Percentiles rank a stretch among this genome's conserved stretches.
Evolutionary conservation across 106 monocot genomes (phyloP).

Genomic region (Dendrobium huoshanense): DNA sequence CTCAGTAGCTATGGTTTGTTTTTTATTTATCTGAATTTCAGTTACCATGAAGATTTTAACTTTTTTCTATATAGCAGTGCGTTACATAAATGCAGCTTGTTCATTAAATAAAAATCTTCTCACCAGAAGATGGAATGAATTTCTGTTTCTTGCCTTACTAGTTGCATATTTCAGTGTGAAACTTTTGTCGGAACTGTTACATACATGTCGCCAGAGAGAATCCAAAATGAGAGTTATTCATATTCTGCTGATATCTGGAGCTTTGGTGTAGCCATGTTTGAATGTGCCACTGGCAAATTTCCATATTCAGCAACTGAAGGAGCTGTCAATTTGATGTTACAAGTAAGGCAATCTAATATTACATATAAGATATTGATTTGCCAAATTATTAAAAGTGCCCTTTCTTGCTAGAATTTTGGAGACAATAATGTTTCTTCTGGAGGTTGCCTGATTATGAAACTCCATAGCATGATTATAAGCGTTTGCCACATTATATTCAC

Average conservation of each 20-base stretch:
- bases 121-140: background rate
- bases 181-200: slow-evolving; percentile 99
- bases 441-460: background rate
- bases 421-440: background rate
- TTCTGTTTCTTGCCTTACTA: slow-evolving; percentile 9
- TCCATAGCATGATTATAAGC: background rate
- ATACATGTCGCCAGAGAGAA: slow-evolving; percentile 99
- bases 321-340: slow-evolving; percentile 94
- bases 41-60: background rate
- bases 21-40: slow-evolving; percentile 1
- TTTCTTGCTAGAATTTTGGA: background rate
- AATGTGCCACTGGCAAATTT: slow-evolving; percentile 94
- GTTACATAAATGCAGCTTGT: background rate
- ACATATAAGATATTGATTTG: background rate
- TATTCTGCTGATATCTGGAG: slow-evolving; percentile 99
- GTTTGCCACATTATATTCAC: background rate
- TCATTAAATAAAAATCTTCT: background rate
- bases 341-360: slow-evolving; percentile 43
- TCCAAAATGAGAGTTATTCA: slow-evolving; percentile 84
- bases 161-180: slow-evolving; percentile 65
- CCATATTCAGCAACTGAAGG: slow-evolving; percentile 90
- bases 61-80: background rate
- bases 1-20: slow-evolving; percentile 80
- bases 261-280: slow-evolving; percentile 78
- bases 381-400: background rate